A percentile compares a stretch with the other conserved stretches of the same genome.
Evolutionary conservation across 2,329 filamentous ascomycete genomes (phyloP).

Genomic region (Pseudocercospora pini-densiflorae): DNA sequence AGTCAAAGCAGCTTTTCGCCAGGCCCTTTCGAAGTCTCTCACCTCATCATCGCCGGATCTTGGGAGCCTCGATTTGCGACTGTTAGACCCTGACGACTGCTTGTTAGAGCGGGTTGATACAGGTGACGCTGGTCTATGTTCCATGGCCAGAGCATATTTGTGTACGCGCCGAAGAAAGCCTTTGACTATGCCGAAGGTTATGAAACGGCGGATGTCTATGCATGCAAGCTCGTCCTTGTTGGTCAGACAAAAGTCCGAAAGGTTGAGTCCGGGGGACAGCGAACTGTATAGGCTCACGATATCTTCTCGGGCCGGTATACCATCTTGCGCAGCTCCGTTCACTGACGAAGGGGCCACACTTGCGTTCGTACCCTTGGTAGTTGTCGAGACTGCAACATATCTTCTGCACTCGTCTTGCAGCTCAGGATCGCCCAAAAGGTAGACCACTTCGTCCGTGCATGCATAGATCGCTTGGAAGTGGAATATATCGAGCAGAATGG

Average conservation of each 20-base stretch:
- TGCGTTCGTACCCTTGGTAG: background rate
- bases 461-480: constrained; percentile 93
- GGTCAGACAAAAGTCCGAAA: constrained; percentile 83
- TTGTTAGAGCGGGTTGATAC: constrained; percentile 14
- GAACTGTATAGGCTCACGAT: constrained; percentile 83
- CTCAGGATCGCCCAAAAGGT: constrained; percentile 75
- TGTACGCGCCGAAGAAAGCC: constrained; percentile 88
- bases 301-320: constrained; percentile 33
- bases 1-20: constrained; percentile 40
- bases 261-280: constrained; percentile 80
- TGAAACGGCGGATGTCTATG: constrained; percentile 86
- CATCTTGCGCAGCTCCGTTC: background rate
- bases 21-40: constrained; percentile 38
- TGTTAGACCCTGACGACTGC: constrained; percentile 14
- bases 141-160: constrained; percentile 74
- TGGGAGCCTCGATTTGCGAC: constrained; percentile 21
- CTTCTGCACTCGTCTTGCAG: constrained; percentile 85
- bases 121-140: constrained; percentile 18
- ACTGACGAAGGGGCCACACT: constrained; percentile 15
- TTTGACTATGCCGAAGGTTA: constrained; percentile 96
- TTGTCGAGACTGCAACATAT: constrained; percentile 69
- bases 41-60: constrained; percentile 26
- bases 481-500: constrained; percentile 91
- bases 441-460: constrained; percentile 74
- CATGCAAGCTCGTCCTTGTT: constrained; percentile 73